Evolutionary conservation across 345 rosid species (phyloP).

Genomic region (Excoecaria cochinchinensis): DNA sequence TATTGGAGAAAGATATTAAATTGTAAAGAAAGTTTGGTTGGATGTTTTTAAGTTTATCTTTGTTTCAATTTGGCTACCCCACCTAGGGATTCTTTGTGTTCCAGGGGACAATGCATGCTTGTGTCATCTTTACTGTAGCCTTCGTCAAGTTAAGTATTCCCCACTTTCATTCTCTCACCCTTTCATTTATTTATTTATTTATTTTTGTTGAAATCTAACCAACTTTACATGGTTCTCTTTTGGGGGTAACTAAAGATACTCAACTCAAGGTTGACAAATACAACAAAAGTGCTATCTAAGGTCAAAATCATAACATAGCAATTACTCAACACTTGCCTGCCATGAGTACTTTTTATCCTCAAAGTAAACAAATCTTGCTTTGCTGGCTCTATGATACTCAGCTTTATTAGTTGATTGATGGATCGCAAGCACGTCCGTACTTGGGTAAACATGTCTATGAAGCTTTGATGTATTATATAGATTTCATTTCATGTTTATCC

Average conservation of each 20-base stretch:
- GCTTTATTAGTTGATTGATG: conserved; percentile 5
- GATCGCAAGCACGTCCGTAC: background rate
- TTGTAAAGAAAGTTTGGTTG: conserved; percentile 15
- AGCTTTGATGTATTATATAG: background rate
- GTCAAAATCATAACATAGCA: conserved; percentile 30
- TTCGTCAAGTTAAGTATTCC: conserved; percentile 56
- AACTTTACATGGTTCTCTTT: conserved; percentile 35
- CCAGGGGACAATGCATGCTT: conserved; percentile 44
- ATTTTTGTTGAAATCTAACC: conserved; percentile 37
- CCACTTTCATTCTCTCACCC: conserved; percentile 40
- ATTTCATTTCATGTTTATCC: background rate
- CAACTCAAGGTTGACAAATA: conserved; percentile 29
- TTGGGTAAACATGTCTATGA: background rate
- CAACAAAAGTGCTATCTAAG: conserved; percentile 12
- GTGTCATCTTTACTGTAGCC: conserved; percentile 40
- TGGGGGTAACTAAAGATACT: conserved; percentile 15
- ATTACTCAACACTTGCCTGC: conserved; percentile 17
- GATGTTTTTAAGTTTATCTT: conserved; percentile 21
- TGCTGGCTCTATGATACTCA: background rate
- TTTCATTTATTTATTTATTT: conserved; percentile 13
- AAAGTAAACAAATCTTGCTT: conserved; percentile 4
- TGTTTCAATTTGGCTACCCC: conserved; percentile 38
- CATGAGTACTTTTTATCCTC: conserved; percentile 16
- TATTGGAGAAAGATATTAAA: conserved; percentile 33
- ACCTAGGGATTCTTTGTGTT: conserved; percentile 42